Conservation (phyloP, 2,329 filamentous ascomycete genomes). For the Apiospora koreana region DNA sequence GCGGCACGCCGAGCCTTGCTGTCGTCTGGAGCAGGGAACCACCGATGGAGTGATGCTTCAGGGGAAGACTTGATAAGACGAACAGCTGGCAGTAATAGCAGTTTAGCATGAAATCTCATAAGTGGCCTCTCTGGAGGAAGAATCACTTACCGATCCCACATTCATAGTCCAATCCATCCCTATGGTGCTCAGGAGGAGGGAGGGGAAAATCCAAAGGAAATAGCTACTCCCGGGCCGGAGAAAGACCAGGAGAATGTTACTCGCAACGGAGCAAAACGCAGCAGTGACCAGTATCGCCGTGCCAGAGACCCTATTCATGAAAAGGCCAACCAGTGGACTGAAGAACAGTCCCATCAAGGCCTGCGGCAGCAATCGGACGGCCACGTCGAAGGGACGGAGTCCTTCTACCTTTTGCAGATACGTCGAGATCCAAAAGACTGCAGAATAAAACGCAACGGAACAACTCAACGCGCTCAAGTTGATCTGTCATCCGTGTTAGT, state of each 20-base stretch:
- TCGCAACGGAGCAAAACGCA: slow-evolving; percentile 25
- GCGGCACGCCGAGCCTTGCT: slow-evolving; percentile 32
- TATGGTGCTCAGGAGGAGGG: slow-evolving; percentile 33
- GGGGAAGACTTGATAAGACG: slow-evolving; percentile 31
- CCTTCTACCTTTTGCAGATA: slow-evolving; percentile 34
- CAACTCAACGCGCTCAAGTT: slow-evolving; percentile 30
- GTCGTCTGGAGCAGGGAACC: slow-evolving; percentile 34
- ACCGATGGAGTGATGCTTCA: slow-evolving; percentile 31
- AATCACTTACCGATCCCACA: slow-evolving; percentile 31
- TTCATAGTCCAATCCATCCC: slow-evolving; percentile 38
- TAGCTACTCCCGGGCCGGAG: slow-evolving; percentile 30
- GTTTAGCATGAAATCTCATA: slow-evolving; percentile 16
- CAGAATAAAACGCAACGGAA: slow-evolving; percentile 34
- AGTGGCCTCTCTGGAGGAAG: not conserved
- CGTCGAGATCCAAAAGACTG: slow-evolving; percentile 36
- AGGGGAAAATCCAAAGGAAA: slow-evolving; percentile 33
- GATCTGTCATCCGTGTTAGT: slow-evolving; percentile 19
- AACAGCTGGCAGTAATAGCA: slow-evolving; percentile 25
- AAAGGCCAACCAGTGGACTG: slow-evolving; percentile 33
- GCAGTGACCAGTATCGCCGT: slow-evolving; percentile 28
- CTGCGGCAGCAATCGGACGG: slow-evolving; percentile 34
- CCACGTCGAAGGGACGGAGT: slow-evolving; percentile 32
- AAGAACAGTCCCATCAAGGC: slow-evolving; percentile 32
- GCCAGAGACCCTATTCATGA: slow-evolving; percentile 31
- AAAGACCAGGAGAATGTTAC: slow-evolving; percentile 34